phyloP scores from a whole-genome alignment of 2,329 filamentous ascomycete species.

The Exophiala sideris region DNA sequence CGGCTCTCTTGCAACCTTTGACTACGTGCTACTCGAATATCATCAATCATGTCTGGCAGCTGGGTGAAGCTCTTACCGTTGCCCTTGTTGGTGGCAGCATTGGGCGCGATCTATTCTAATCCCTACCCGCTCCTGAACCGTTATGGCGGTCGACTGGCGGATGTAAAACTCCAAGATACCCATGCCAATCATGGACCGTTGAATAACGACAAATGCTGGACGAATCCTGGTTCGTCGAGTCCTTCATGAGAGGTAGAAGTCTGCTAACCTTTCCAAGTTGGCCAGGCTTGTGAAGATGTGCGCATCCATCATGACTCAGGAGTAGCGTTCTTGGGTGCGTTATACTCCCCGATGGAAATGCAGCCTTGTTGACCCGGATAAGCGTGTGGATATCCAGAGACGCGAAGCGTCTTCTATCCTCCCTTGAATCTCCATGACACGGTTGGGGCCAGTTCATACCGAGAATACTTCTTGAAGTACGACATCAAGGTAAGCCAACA shows the following conservation, averaged over 20 bases:
- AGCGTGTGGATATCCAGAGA: conserved; percentile 22
- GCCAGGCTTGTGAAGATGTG: conserved; percentile 21
- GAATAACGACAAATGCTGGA: conserved; percentile 21
- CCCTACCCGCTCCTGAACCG: conserved; percentile 11
- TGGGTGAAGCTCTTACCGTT: conserved; percentile 2
- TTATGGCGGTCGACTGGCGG: not conserved
- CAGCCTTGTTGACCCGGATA: not conserved
- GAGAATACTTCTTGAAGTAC: conserved; percentile 22
- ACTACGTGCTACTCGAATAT: not conserved
- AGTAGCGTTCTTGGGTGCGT: conserved; percentile 17
- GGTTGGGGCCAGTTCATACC: conserved; percentile 9
- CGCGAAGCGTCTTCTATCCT: conserved; percentile 15
- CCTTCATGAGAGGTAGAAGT: not conserved
- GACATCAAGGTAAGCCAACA: conserved; percentile 12
- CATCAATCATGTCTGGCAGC: conserved; percentile 2
- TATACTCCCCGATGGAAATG: not conserved
- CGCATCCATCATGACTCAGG: conserved; percentile 16
- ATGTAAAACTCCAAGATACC: conserved; percentile 1
- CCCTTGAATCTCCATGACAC: conserved; percentile 12
- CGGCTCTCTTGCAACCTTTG: not conserved
- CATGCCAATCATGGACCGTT: conserved; percentile 8
- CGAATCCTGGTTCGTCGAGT: conserved; percentile 11
- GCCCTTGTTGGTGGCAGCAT: conserved; percentile 5
- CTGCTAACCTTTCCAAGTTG: conserved; percentile 7
- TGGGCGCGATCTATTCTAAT: conserved; percentile 4